phyloP scores from a whole-genome alignment of 164 flowering plant species.

The Vitis rupestris region DNA sequence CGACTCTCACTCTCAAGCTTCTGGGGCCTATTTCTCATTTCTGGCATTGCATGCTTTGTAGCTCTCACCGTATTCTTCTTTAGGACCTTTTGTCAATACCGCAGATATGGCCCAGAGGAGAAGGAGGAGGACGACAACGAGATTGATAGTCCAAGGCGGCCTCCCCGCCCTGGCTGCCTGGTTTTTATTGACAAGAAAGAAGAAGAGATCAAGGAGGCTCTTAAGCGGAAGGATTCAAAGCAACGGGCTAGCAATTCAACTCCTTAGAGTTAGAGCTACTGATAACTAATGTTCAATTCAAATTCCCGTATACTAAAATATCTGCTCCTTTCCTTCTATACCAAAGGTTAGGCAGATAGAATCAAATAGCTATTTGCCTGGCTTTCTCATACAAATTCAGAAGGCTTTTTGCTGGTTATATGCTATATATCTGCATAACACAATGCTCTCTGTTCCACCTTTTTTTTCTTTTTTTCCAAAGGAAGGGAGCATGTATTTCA shows the following conservation, averaged over 20 bases:
- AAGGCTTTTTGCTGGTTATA: background rate
- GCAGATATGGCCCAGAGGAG: slow-evolving; percentile 39
- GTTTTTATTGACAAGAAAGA: slow-evolving; percentile 70
- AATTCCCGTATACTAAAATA: background rate
- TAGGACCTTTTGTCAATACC: slow-evolving; percentile 54
- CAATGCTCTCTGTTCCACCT: too few relatives aligned
- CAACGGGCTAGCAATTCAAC: slow-evolving; percentile 34
- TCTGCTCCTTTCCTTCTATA: background rate
- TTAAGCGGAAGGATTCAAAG: slow-evolving; percentile 27
- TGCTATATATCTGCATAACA: background rate
- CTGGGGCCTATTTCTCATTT: slow-evolving; percentile 92
- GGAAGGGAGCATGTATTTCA: background rate
- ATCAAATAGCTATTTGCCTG: background rate
- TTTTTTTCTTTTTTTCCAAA: background rate
- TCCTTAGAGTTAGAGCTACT: slow-evolving; percentile 3
- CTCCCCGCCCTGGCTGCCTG: slow-evolving; percentile 20
- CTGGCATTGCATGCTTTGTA: slow-evolving; percentile 63
- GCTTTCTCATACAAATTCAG: too few relatives aligned
- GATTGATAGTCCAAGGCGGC: slow-evolving; percentile 13
- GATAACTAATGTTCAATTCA: background rate
- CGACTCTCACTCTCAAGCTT: slow-evolving; percentile 72
- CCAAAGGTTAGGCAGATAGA: background rate
- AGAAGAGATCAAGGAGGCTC: slow-evolving; percentile 41
- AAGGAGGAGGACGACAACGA: slow-evolving; percentile 29
- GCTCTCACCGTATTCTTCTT: slow-evolving; percentile 58